These are phyloP conservation scores for Pyrenula massariospora DNA, from an alignment of 495 filamentous ascomycete genomes.

Conservation along the genomic window DNA sequence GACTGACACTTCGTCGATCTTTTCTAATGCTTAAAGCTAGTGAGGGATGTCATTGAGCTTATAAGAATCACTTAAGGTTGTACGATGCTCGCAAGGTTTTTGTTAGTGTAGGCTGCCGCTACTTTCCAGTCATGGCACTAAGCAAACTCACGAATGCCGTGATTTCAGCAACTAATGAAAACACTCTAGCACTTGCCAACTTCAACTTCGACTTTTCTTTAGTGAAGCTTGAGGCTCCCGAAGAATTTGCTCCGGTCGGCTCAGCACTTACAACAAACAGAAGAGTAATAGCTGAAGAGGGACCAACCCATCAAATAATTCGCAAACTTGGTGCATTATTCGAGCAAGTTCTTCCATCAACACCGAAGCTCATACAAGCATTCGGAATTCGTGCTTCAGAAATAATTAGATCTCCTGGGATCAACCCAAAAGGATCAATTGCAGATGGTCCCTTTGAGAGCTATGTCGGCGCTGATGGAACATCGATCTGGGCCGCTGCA, in stretches of 20 bases:
- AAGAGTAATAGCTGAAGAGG: constrained; percentile 15
- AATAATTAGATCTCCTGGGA: constrained; percentile 5
- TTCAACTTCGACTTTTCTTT: constrained; percentile 24
- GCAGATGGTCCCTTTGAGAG: constrained; percentile 12
- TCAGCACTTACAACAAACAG: constrained; percentile 9
- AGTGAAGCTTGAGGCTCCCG: constrained; percentile 17
- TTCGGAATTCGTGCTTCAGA: constrained; percentile 16
- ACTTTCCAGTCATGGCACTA: background rate
- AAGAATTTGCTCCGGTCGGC: constrained; percentile 16
- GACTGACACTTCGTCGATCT: background rate
- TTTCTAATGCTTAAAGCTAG: background rate
- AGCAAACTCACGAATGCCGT: constrained; percentile 1
- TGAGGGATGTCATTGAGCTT: background rate
- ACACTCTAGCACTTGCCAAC: constrained; percentile 14
- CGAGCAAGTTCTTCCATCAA: constrained; percentile 10
- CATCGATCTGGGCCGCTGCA: constrained; percentile 21
- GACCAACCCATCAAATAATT: constrained; percentile 14
- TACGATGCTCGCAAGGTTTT: background rate
- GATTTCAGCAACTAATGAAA: constrained; percentile 12
- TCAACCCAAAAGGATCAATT: background rate
- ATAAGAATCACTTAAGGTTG: background rate
- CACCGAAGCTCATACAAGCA: constrained; percentile 7
- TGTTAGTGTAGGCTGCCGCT: background rate
- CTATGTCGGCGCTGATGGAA: constrained; percentile 17
- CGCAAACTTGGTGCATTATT: constrained; percentile 20